phyloP scores from a whole-genome alignment of 176 grass and related monocot genomes.

The Carex littledalei region DNA sequence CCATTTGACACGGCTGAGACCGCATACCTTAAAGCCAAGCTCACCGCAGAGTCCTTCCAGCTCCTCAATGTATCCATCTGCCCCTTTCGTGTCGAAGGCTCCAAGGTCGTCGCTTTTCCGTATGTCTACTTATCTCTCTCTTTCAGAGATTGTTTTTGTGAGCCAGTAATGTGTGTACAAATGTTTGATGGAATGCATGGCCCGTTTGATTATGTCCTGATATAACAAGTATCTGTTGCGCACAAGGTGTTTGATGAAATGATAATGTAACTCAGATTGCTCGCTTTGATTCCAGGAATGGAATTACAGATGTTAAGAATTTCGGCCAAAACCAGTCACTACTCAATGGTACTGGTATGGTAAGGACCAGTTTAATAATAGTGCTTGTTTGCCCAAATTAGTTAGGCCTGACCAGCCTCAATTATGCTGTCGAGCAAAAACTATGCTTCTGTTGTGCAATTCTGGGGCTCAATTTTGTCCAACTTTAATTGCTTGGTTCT shows the following conservation, averaged over 20 bases:
- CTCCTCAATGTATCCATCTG: conserved; percentile 71
- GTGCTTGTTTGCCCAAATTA: neutral
- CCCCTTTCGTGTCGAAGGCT: conserved; percentile 47
- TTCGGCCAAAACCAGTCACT: neutral
- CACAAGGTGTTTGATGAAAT: conserved; percentile 15
- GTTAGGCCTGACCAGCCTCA: neutral
- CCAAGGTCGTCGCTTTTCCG: conserved; percentile 62
- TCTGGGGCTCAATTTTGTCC: neutral
- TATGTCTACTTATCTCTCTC: conserved; percentile 17
- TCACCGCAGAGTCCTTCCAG: conserved; percentile 75
- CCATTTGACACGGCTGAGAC: conserved; percentile 66
- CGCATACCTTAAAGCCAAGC: conserved; percentile 74
- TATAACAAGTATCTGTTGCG: neutral
- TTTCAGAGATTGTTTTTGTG: neutral
- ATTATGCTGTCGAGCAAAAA: neutral
- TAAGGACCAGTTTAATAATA: neutral
- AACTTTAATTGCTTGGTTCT: neutral
- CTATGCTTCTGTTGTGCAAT: neutral
- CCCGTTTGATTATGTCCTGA: neutral
- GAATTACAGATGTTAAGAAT: neutral
- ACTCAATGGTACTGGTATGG: neutral
- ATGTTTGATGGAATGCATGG: neutral
- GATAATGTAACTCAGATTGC: neutral
- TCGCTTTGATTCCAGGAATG: neutral
- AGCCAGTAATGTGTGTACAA: neutral